Evolutionary conservation across 73 alveolate species (phyloP), one percentile per base, ranked within the genome.

Genomic region (Paramecium octaurelia): DNA sequence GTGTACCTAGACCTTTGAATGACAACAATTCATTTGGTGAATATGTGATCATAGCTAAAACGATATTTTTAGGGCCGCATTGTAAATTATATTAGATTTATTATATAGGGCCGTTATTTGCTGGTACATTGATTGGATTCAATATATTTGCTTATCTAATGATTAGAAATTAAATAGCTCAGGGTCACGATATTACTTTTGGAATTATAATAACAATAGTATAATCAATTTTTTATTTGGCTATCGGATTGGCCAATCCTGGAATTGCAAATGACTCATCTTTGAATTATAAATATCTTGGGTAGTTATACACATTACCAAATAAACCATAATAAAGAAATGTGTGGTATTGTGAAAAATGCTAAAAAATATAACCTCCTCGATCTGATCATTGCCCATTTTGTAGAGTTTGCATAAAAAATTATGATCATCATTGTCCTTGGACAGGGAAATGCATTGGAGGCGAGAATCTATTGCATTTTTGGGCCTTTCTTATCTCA

Each of bases 391-490:
- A 96, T 92, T 96, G 99, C 48, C 34, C 76, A 76, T 87, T 86
- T 43, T 96, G 99, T 58, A 94, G 89, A 60, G 93, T 95, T 4
- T 95, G 99, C 14, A 38, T 73, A 36, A 29, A 7, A n/a, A 95
- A 92, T 18, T 59, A 35, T 34, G 99, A 96, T 90, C 99, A 96
- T 88, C 99, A 96, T 90, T 96, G 98, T 60, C 98, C 97, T 29
- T 96, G 98, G 98, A 96, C 97, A 68, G 96, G 98, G 40, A 96
- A 96, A 87, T 96, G 98, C 43, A 96, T 96, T 24, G 98, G 98
- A 60, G 70, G 58, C 8, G 96, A 92, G 38, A 96, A 96, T 86
- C 40, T 85, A 21, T 11, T 48, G 8, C 91, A 94, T 14, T 96
- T 96, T 68, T 70, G 54, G 70, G 27, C 60, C 16, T 96, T 92